Percentiles rank a stretch among this genome's conserved stretches.
These are phyloP conservation scores for Phytophthora litchii DNA, from an alignment of 352 stramenopile species.

Conservation along the genomic window DNA sequence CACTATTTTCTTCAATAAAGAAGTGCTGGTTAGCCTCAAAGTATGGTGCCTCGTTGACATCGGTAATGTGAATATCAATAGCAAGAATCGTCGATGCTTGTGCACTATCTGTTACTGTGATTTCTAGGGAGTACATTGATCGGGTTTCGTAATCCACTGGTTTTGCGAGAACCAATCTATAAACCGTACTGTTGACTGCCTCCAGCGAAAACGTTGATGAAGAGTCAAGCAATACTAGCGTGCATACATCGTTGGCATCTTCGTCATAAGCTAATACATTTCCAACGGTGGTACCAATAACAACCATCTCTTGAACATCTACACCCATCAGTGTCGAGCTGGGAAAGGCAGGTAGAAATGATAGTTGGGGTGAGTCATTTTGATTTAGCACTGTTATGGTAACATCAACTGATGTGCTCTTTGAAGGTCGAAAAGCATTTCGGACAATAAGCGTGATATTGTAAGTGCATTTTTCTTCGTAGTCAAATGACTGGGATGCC, in stretches of 20 bases:
- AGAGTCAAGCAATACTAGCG: conserved; percentile 2
- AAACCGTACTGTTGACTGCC: conserved; percentile 11
- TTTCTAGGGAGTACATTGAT: conserved; percentile 8
- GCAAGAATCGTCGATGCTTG: not conserved
- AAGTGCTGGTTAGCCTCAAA: conserved; percentile 39
- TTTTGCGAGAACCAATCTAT: conserved; percentile 20
- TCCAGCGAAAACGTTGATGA: conserved; percentile 13
- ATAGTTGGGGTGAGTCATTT: conserved; percentile 22
- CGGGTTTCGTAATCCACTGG: conserved; percentile 32
- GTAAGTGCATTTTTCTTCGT: conserved; percentile 18
- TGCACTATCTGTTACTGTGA: conserved; percentile 16
- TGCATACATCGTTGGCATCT: conserved; percentile 26
- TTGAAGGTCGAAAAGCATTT: conserved; percentile 23
- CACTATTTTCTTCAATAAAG: conserved; percentile 45
- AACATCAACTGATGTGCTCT: conserved; percentile 18
- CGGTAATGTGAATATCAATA: conserved; percentile 30
- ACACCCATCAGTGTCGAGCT: conserved; percentile 2
- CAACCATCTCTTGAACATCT: conserved; percentile 19
- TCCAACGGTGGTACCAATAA: conserved; percentile 21
- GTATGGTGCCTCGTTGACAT: conserved; percentile 56
- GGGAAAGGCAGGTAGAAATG: conserved; percentile 19
- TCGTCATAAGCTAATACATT: conserved; percentile 24
- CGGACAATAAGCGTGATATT: conserved; percentile 19
- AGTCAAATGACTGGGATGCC: conserved; percentile 17
- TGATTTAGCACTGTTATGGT: conserved; percentile 16